Evolutionary conservation across 2,329 filamentous ascomycete genomes (phyloP).

Genomic region (Waltergamsia citrina): DNA sequence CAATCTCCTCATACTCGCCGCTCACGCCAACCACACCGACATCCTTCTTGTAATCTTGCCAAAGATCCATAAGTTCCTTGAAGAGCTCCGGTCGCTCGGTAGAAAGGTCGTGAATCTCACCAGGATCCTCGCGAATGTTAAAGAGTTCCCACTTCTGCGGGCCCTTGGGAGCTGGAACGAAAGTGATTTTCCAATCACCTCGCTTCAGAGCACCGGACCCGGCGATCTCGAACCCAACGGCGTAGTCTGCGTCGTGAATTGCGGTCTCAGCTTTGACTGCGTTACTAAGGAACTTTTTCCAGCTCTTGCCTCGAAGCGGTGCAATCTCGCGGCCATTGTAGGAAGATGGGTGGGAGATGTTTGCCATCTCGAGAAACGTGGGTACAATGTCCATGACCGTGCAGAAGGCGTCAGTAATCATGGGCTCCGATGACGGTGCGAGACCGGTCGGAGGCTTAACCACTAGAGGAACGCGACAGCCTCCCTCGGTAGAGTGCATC

Average conservation of each 20-base stretch:
- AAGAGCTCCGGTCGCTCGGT: not conserved
- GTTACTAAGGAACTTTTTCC: slow-evolving; percentile 5
- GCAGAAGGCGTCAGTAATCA: slow-evolving; percentile 10
- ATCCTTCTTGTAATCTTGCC: not conserved
- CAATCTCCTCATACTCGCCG: not conserved
- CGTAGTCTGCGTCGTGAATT: slow-evolving; percentile 18
- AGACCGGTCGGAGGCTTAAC: slow-evolving; percentile 1
- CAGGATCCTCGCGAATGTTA: slow-evolving; percentile 40
- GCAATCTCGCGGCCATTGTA: slow-evolving; percentile 37
- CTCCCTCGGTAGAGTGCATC: slow-evolving; percentile 34
- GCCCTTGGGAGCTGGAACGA: slow-evolving; percentile 37
- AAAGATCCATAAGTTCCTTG: not conserved
- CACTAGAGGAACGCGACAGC: slow-evolving; percentile 12
- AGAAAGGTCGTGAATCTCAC: slow-evolving; percentile 23
- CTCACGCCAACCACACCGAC: not conserved
- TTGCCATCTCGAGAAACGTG: slow-evolving; percentile 34
- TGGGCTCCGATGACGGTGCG: not conserved
- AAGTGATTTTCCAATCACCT: slow-evolving; percentile 47
- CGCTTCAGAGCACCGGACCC: slow-evolving; percentile 41
- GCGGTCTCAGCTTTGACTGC: not conserved
- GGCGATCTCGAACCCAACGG: slow-evolving; percentile 49
- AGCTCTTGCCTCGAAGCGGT: slow-evolving; percentile 31
- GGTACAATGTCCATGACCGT: slow-evolving; percentile 42
- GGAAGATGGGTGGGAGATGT: slow-evolving; percentile 23
- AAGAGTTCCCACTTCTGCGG: slow-evolving; percentile 50